Conservation (phyloP, 1,139 yeast genomes). For the Pichia sorboxylosa region DNA sequence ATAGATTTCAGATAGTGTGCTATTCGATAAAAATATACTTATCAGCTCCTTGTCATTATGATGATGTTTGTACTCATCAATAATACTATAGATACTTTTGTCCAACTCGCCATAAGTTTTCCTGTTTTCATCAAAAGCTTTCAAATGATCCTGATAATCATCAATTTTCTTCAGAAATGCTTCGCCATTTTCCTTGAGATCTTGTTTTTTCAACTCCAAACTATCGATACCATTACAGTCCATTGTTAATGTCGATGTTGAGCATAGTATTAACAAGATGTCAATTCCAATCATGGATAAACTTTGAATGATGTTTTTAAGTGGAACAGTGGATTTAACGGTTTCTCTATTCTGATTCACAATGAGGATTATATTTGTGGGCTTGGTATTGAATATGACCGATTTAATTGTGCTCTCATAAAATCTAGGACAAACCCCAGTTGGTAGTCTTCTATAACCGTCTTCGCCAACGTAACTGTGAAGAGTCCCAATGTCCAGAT, state of each 20-base stretch:
- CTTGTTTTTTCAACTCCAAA: constrained; percentile 4
- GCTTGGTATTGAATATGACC: constrained; percentile 15
- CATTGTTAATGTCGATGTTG: constrained; percentile 11
- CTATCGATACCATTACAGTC: constrained; percentile 10
- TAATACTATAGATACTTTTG: background rate
- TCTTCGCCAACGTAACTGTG: constrained; percentile 8
- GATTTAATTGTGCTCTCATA: constrained; percentile 18
- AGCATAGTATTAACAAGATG: constrained; percentile 16
- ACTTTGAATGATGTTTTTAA: constrained; percentile 26
- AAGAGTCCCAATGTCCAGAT: constrained; percentile 4
- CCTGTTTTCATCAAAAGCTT: background rate
- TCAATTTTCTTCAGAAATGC: constrained; percentile 10
- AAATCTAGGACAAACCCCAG: constrained; percentile 21
- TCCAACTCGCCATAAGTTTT: background rate
- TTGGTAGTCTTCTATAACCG: constrained; percentile 10
- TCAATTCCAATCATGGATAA: constrained; percentile 21
- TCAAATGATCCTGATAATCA: constrained; percentile 9
- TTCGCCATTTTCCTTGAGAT: constrained; percentile 1
- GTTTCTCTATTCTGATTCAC: constrained; percentile 21
- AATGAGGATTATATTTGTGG: constrained; percentile 20
- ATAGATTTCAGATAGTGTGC: constrained; percentile 11
- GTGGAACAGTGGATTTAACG: constrained; percentile 13
- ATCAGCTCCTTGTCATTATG: constrained; percentile 11
- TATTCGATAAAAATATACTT: constrained; percentile 18
- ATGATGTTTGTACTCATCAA: background rate